Evolutionary conservation across 1,284 basidiomycete genomes (phyloP), one percentile per base, ranked within the genome.

Genomic region (Trichosporon faecale): DNA sequence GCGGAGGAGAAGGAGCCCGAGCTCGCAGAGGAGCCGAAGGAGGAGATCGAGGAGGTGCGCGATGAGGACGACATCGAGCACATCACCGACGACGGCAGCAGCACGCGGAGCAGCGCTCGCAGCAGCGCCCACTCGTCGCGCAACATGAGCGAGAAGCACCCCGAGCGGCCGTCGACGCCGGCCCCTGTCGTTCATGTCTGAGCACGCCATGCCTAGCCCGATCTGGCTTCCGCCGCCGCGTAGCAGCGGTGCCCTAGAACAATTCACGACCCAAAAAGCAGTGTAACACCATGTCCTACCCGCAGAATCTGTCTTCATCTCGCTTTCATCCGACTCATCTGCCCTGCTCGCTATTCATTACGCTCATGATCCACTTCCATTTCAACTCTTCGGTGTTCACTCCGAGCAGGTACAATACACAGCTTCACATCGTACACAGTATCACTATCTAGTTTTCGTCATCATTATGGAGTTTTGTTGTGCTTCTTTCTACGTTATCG

Each of bases 381-480:
- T 52, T 23, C 49, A 44, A n/a, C 5, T 8, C 8, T 44, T 44
- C 49, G 49, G 49, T 52, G 21, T 25, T 52, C 23, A 6, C 23
- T 21, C 49, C 18, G 21, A 52, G 49, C 49, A 52, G 23, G 23
- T 52, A 52, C n/a, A 52, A 52, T 52, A 44, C 40, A 44, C 18
- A n/a, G 11, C 49, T 25, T 52, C 49, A 12, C 49, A 52, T 46
- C 49, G 49, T 52, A 52, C 49, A 52, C n/a, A 25, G 44, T 46
- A 46, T 46, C 49, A 52, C 21, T 52, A 52, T 52, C 49, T 23
- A 52, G n/a, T 21, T 52, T 52, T 23, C 49, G 7, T 8, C 49
- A 52, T 52, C 49, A 52, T 52, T 52, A 52, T 52, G 49, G 49
- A 52, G 49, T 52, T 25, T 52, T 52, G 49, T 52, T 52, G 49